Evolutionary conservation across 257 asterid genomes (phyloP).

Genomic region (Vinca minor): DNA sequence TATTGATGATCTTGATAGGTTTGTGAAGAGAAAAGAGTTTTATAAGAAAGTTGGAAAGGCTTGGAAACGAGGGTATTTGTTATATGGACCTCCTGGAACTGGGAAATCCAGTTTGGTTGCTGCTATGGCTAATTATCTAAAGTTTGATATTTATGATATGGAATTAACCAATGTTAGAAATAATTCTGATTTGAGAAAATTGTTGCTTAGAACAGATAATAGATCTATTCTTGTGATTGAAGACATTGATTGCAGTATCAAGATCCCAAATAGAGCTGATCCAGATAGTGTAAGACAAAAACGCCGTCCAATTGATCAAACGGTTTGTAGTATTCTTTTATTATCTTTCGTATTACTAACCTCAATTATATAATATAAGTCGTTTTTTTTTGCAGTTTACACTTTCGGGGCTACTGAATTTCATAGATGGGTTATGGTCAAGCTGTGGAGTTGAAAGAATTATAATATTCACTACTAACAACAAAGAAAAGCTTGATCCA

Average conservation of each 20-base stretch:
- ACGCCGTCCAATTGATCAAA: not conserved
- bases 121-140: slow-evolving; percentile 64
- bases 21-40: slow-evolving; percentile 48
- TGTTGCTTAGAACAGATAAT: slow-evolving; percentile 52
- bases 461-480: slow-evolving; percentile 51
- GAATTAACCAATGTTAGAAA: slow-evolving; percentile 43
- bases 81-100: slow-evolving; percentile 76
- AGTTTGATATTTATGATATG: slow-evolving; percentile 61
- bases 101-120: slow-evolving; percentile 71
- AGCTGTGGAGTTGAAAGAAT: slow-evolving; percentile 59
- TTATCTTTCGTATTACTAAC: no score
- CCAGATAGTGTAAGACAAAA: not conserved
- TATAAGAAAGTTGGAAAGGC: slow-evolving; percentile 66
- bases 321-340: slow-evolving; percentile 14
- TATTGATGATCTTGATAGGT: slow-evolving; percentile 53
- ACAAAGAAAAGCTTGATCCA: slow-evolving; percentile 45
- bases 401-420: slow-evolving; percentile 54
- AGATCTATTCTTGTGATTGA: slow-evolving; percentile 65
- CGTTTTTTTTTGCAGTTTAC: slow-evolving; percentile 36
- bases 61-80: slow-evolving; percentile 74
- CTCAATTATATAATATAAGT: no score
- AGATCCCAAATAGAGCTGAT: slow-evolving; percentile 9
- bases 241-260: slow-evolving; percentile 64
- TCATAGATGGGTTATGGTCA: slow-evolving; percentile 62
- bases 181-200: slow-evolving; percentile 54